These are phyloP conservation scores for Trichomonas vaginalis DNA, from an alignment of 208 protist species.

Conservation along the genomic window DNA sequence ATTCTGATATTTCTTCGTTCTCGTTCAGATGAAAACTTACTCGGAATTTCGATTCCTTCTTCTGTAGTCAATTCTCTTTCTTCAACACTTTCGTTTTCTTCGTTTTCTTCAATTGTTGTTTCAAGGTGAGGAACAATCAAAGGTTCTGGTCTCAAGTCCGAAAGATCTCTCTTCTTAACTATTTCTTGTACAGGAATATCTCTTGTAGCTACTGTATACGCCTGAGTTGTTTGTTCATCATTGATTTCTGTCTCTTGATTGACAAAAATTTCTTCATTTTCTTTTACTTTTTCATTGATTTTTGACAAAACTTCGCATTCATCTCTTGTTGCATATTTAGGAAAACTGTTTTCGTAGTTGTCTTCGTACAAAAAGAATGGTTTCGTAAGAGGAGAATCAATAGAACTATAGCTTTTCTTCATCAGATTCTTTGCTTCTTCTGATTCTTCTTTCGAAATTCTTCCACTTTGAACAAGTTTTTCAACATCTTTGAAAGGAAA, in stretches of 20 bases:
- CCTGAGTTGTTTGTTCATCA: neutral
- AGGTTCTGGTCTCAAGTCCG: neutral
- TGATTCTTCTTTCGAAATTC: neutral
- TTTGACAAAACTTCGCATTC: neutral
- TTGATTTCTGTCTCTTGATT: neutral
- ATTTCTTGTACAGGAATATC: too few relatives aligned
- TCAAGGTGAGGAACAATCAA: neutral
- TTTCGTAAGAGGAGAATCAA: neutral
- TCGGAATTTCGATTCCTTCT: neutral
- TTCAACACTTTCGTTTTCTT: neutral
- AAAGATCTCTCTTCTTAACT: neutral
- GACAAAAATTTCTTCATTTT: neutral
- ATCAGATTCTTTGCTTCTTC: neutral
- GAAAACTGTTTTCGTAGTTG: neutral
- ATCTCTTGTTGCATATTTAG: neutral
- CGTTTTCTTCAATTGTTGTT: neutral
- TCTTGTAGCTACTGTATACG: neutral
- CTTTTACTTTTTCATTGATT: neutral
- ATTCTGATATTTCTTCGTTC: neutral
- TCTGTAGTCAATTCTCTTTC: neutral
- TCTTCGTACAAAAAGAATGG: neutral
- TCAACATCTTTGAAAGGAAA: neutral
- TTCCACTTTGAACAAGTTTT: neutral
- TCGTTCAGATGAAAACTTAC: neutral
- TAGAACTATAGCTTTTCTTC: too few relatives aligned